Evolutionary conservation across 352 stramenopile genomes (phyloP), one percentile per base, ranked within the genome.

Genomic region (Globisporangium splendens): DNA sequence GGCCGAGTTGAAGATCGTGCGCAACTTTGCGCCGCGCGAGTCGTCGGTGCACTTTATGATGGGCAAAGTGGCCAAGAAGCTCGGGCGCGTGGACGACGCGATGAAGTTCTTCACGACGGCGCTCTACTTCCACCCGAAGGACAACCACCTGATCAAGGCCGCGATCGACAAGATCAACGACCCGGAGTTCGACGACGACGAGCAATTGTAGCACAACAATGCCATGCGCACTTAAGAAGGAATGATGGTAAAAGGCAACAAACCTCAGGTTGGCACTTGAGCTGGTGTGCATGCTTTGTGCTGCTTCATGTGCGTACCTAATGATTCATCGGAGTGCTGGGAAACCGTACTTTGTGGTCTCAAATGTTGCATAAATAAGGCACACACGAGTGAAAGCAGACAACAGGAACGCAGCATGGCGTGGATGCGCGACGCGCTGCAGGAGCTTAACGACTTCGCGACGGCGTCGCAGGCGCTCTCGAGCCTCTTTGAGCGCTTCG

Each of bases 41-140:
- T 96, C 95, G 35, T 96, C 89, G 6, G 93, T 99, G 39, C 91
- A 99, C 65, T 98, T 98, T 55, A 86, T 96, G 56, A 97, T 99
- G 86, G 97, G 97, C 24, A 97, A 98, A 66, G 91, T 99, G 39
- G 68, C 75, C 28, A 95, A 93, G 65, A 83, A 80, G 47, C 72
- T 93, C n/a, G 95, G 95, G 5, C 79, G 80, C 12, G 62, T 84
- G 20, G 93, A 98, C 48, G 87, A 98, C 49, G 96, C 96, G 4
- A 96, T 99, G 89, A 81, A 87, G 50, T 96, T 93, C 69, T 99
- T 99, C 66, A 97, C 97, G 44, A 97, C 89, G 39, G 97, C 97
- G 6, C 75, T 99, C 38, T 97, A 98, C 72, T 92, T 99, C 56
- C 91, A 99, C 64, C 96, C 95, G 7, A 99, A 99, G 72, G 96